Conservation (phyloP, 2,329 filamentous ascomycete species). For the Ambrosiella cleistominuta region DNA sequence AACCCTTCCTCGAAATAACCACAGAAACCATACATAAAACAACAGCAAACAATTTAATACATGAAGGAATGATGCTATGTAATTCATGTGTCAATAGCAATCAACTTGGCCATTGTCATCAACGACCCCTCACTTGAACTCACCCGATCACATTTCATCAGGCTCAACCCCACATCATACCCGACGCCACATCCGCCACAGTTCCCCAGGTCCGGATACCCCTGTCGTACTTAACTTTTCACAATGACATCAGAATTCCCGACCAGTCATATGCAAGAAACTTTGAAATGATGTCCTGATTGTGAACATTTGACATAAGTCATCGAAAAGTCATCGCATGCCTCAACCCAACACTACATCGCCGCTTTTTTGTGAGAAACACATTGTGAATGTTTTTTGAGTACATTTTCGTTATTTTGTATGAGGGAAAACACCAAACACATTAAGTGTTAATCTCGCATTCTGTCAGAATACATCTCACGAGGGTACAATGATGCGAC, state of each 20-base stretch:
- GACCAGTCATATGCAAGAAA: neutral
- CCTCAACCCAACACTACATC: too few relatives aligned
- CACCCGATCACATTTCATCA: neutral
- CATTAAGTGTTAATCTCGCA: neutral
- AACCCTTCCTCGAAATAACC: neutral
- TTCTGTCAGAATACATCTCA: too few relatives aligned
- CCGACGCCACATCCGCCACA: neutral
- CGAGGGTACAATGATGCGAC: neutral
- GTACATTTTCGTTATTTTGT: too few relatives aligned
- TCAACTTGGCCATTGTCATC: neutral
- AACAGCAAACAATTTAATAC: too few relatives aligned
- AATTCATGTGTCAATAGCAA: too few relatives aligned
- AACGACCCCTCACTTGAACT: neutral
- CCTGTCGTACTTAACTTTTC: neutral
- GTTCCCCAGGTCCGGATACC: neutral
- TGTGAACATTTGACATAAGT: too few relatives aligned
- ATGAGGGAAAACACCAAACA: neutral
- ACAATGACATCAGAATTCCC: neutral
- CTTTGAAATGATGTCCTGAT: too few relatives aligned
- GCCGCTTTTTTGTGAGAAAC: too few relatives aligned
- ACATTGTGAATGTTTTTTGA: too few relatives aligned
- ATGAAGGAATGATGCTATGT: too few relatives aligned
- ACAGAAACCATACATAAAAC: too few relatives aligned
- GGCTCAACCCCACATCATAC: neutral
- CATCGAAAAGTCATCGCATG: too few relatives aligned